These are phyloP conservation scores for Papilionanthe hybrid DNA, from an alignment of 116 monocot species.

Conservation along the genomic window DNA sequence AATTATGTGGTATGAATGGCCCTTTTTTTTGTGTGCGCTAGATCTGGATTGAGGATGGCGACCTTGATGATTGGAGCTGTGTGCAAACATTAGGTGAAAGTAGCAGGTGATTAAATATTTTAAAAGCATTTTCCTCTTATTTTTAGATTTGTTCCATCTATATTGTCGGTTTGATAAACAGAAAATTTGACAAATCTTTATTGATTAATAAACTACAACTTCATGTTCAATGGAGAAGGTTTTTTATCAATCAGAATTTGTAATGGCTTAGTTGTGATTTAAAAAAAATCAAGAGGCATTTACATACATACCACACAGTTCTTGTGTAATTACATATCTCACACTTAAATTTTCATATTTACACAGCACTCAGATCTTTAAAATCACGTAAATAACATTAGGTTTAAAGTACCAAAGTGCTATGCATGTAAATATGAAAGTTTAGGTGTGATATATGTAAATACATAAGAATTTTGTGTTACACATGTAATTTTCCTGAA, in stretches of 20 bases:
- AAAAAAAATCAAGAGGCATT: neutral
- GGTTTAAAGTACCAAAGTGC: too few species aligned
- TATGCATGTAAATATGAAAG: too few species aligned
- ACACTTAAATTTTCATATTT: too few species aligned
- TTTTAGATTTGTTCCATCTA: neutral
- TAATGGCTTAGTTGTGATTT: neutral
- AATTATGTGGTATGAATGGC: too few species aligned
- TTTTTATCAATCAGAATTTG: neutral
- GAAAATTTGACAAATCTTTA: neutral
- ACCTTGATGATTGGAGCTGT: constrained; percentile 89
- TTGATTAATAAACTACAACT: neutral
- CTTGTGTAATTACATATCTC: too few species aligned
- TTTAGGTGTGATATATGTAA: too few species aligned
- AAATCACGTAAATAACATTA: too few species aligned
- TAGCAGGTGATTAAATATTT: constrained; percentile 34
- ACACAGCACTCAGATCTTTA: too few species aligned
- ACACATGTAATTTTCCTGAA: too few species aligned
- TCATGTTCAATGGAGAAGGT: neutral
- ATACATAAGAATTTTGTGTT: too few species aligned
- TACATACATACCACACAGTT: too few species aligned
- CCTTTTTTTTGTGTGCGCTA: constrained; percentile 15
- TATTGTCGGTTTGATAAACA: neutral
- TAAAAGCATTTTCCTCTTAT: neutral
- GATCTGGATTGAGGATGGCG: constrained; percentile 93
- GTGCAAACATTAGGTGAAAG: constrained; percentile 75